phyloP scores from a whole-genome alignment of 2,329 filamentous ascomycete genomes.

The Fusarium cyanostomum region DNA sequence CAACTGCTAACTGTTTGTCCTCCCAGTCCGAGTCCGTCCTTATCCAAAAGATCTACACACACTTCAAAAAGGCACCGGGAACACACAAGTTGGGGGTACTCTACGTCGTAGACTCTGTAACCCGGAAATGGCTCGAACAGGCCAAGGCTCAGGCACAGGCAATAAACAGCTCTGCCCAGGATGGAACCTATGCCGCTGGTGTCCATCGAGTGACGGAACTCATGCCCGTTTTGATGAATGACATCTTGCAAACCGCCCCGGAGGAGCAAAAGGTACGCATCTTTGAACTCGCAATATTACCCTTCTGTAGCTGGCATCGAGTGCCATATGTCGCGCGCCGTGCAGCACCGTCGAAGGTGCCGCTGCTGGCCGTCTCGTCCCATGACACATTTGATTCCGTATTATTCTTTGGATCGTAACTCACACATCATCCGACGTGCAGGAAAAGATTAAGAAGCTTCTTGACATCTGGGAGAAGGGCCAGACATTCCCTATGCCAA shows the following conservation, averaged over 20 bases:
- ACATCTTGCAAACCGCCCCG: conserved; percentile 88
- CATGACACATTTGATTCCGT: conserved; percentile 32
- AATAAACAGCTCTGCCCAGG: conserved; percentile 80
- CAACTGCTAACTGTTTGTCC: conserved; percentile 37
- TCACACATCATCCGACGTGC: conserved; percentile 60
- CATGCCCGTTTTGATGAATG: conserved; percentile 92
- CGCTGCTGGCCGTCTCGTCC: conserved; percentile 15
- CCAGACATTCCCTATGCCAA: conserved; percentile 82
- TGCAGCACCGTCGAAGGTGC: conserved; percentile 24
- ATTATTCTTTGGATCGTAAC: conserved; percentile 44
- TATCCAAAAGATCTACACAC: conserved; percentile 95
- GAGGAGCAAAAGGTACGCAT: conserved; percentile 95
- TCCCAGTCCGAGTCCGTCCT: conserved; percentile 89
- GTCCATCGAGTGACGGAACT: conserved; percentile 97
- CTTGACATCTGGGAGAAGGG: conserved; percentile 98
- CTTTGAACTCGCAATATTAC: conserved; percentile 34
- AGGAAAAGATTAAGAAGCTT: conserved; percentile 94
- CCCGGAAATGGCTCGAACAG: conserved; percentile 97
- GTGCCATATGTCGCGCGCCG: conserved; percentile 24
- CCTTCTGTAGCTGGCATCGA: conserved; percentile 36
- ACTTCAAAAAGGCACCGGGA: conserved; percentile 93
- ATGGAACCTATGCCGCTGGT: conserved; percentile 94
- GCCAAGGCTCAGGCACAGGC: conserved; percentile 87
- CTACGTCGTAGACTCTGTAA: conserved; percentile 99
- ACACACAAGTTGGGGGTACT: conserved; percentile 98